Conservation (phyloP, 2,329 filamentous ascomycete species). For the Xylaria sp. region DNA sequence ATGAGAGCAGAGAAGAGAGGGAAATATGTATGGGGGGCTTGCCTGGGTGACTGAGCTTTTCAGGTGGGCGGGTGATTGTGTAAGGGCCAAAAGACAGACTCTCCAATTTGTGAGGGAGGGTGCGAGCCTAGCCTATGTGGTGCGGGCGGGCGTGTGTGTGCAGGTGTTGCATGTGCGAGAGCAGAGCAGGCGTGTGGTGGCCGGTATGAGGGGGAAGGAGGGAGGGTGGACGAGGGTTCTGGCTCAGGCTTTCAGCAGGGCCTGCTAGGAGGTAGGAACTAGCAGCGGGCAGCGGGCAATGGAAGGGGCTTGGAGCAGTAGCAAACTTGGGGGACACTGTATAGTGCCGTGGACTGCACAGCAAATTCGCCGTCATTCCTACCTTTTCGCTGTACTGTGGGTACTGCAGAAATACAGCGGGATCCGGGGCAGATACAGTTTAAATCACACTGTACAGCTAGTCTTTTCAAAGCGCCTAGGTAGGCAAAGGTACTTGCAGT, state of each 20-base stretch:
- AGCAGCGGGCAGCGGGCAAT: too few relatives aligned
- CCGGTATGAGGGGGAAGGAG: constrained; percentile 19
- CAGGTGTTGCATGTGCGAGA: constrained; percentile 13
- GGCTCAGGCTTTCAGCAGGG: constrained; percentile 4
- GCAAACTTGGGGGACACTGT: constrained; percentile 21
- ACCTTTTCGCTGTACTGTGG: constrained; percentile 14
- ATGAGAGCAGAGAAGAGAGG: constrained; percentile 68
- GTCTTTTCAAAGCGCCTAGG: constrained; percentile 3
- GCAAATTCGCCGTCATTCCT: constrained; percentile 15
- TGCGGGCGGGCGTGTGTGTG: constrained; percentile 23
- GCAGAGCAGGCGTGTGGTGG: constrained; percentile 17
- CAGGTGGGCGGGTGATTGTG: constrained; percentile 73
- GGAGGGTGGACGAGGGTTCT: constrained; percentile 13
- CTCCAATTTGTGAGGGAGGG: constrained; percentile 46
- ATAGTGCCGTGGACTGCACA: constrained; percentile 9
- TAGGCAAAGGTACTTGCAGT: constrained; percentile 2
- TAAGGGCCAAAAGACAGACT: constrained; percentile 51
- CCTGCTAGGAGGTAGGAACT: constrained; percentile 8
- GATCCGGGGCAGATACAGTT: constrained; percentile 4
- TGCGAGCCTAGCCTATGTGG: constrained; percentile 39
- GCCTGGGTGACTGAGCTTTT: constrained; percentile 66
- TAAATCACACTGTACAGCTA: background rate
- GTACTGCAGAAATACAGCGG: constrained; percentile 25
- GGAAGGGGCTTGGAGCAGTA: constrained; percentile 17
- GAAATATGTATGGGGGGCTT: constrained; percentile 66